phyloP scores from a whole-genome alignment of 2,329 filamentous ascomycete species.

The Juglanconis sp. region DNA sequence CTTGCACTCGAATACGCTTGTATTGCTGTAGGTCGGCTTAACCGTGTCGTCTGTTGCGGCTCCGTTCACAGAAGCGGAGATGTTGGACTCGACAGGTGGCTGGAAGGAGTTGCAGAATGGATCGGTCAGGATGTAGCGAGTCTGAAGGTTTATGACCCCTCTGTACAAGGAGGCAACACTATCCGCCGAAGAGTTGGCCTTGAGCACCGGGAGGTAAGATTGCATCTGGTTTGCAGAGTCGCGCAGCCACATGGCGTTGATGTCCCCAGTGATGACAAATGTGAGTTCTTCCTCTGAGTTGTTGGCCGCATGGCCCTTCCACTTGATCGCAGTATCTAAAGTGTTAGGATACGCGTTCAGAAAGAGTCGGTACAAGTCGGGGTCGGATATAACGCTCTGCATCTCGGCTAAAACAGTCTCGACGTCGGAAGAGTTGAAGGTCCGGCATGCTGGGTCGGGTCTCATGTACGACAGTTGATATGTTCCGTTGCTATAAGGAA shows the following conservation, averaged over 20 bases:
- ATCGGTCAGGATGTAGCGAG: constrained; percentile 63
- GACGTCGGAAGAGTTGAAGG: constrained; percentile 72
- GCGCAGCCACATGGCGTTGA: constrained; percentile 39
- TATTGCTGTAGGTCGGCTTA: constrained; percentile 63
- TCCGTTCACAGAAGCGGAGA: constrained; percentile 55
- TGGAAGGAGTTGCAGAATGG: constrained; percentile 97
- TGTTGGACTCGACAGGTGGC: constrained; percentile 71
- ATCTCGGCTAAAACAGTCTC: constrained; percentile 73
- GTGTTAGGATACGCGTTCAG: constrained; percentile 73
- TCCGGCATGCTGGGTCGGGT: constrained; percentile 72
- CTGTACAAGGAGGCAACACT: constrained; percentile 67
- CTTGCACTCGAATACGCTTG: constrained; percentile 88
- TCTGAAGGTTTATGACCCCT: constrained; percentile 74
- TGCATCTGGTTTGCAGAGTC: constrained; percentile 64
- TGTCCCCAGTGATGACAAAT: constrained; percentile 57
- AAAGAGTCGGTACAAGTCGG: constrained; percentile 70
- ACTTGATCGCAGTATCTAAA: constrained; percentile 68
- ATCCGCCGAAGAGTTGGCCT: constrained; percentile 45
- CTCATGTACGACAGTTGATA: constrained; percentile 78
- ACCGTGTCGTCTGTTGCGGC: constrained; percentile 58
- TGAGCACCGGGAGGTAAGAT: constrained; percentile 66
- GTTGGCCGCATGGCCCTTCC: constrained; percentile 59
- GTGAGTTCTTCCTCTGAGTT: constrained; percentile 61
- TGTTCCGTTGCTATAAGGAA: constrained; percentile 73
- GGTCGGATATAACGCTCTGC: constrained; percentile 68